Base-by-base conservation (phyloP, 2,329 filamentous ascomycete species). In the Nemania diffusa region DNA sequence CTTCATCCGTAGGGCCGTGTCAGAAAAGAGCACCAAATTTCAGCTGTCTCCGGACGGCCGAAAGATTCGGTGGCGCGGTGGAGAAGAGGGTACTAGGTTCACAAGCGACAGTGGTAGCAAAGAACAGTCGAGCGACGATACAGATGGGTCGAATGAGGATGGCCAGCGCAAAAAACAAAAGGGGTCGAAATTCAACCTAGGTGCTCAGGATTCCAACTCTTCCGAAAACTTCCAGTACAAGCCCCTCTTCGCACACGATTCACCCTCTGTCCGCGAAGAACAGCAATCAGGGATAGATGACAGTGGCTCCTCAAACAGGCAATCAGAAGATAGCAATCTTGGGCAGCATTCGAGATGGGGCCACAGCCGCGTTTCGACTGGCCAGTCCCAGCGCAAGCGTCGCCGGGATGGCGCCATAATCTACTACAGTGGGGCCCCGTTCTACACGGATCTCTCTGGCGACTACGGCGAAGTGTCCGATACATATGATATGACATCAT, bases 51-150 rank as follows among this genome's bases (percentile, higher is more conserved):
- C 83, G 0, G 93, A 96, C 73, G 92, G 92, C 0, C 88, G 90
- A 57, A 94, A 93, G 76, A 88, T 97, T 29, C 86, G 92, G 56
- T 97, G 93, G 93, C 89, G 87, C 67, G 92, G 92, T 32, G 90
- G 91, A 3, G 81, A 79, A 0, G 86, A 89, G 27, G 85, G 89
- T 0, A 93, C 91, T 0, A 86, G 80, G 42, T 87, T 90, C 53
- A 91, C 87, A 72, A 91, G 88, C 70, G 90, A 92, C 65, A 86
- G 82, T 50, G 83, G 79, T 20, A 83, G 84, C 61, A 84, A 80
- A 51, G 84, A 81, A 37, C 82, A 80, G 9, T 86, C 85, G 1
- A 83, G 82, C 1, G 84, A 86, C n/a, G 83, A 84, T 2, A 82
- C 80, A 3, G 80, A 82, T 27, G 77, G 79, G 22, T 79, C 81